These are phyloP conservation scores for Cryphonectria nitschkei DNA, from an alignment of 2,329 filamentous ascomycete genomes.

Conservation along the genomic window DNA sequence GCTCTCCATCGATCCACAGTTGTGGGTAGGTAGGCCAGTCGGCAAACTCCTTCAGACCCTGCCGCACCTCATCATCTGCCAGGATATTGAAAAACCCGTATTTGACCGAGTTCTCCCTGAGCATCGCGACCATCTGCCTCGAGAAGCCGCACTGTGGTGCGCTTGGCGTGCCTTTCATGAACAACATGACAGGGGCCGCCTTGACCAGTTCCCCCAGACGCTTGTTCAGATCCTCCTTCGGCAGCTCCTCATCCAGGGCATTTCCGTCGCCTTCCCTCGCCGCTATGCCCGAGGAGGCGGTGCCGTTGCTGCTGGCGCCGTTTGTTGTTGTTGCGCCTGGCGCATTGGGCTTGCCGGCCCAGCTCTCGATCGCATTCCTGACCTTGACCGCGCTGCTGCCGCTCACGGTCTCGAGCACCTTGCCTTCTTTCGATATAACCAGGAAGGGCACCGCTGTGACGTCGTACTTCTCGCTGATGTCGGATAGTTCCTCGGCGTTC, in stretches of 20 bases:
- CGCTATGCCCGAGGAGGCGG: slow-evolving; percentile 37
- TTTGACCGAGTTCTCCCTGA: slow-evolving; percentile 88
- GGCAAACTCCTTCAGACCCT: slow-evolving; percentile 95
- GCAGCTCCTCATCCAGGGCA: slow-evolving; percentile 40
- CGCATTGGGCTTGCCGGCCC: slow-evolving; percentile 59
- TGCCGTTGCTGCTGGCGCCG: slow-evolving; percentile 39
- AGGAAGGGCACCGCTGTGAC: slow-evolving; percentile 94
- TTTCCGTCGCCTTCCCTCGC: slow-evolving; percentile 50
- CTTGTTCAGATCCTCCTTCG: slow-evolving; percentile 83
- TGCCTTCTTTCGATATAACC: slow-evolving; percentile 75
- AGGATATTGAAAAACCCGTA: slow-evolving; percentile 99
- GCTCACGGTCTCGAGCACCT: slow-evolving; percentile 82
- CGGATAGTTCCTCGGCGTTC: slow-evolving; percentile 92
- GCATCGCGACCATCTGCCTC: slow-evolving; percentile 80
- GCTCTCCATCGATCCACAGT: slow-evolving; percentile 86
- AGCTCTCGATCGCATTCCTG: slow-evolving; percentile 80
- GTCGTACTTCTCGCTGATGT: slow-evolving; percentile 89
- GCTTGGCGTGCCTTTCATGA: slow-evolving; percentile 99
- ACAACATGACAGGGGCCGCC: slow-evolving; percentile 96
- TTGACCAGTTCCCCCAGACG: slow-evolving; percentile 84
- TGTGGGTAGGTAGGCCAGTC: slow-evolving; percentile 99
- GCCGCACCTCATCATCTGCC: slow-evolving; percentile 94
- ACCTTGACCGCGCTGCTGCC: slow-evolving; percentile 89
- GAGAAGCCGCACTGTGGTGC: slow-evolving; percentile 96
- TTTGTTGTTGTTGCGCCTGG: slow-evolving; percentile 39